phyloP scores from a whole-genome alignment of 768 basidiomycete genomes.

The Ramaria rubella region DNA sequence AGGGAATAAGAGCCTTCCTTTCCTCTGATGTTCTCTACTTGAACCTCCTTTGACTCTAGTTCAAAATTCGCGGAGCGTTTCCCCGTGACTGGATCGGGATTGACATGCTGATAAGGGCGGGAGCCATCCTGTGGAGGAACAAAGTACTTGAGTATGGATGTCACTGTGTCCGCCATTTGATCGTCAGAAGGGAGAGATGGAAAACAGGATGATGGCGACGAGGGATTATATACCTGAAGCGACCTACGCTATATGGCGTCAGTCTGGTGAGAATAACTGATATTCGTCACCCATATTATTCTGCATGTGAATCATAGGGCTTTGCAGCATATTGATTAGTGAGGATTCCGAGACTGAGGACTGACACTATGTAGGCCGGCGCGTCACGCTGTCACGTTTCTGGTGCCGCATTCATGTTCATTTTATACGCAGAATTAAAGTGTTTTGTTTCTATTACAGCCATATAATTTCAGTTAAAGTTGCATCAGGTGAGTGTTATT shows the following conservation, averaged over 20 bases:
- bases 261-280: background rate
- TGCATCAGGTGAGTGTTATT: no score
- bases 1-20: conserved; percentile 39
- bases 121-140: conserved; percentile 34
- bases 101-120: conserved; percentile 33
- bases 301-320: no score
- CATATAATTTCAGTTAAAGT: no score
- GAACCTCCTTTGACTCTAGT: conserved; percentile 24
- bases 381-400: no score
- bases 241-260: background rate
- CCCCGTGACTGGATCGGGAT: conserved; percentile 30
- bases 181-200: background rate
- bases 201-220: background rate
- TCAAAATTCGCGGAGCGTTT: conserved; percentile 32
- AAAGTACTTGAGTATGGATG: conserved; percentile 26
- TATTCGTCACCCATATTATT: no score
- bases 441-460: no score
- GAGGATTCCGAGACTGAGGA: no score
- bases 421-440: no score
- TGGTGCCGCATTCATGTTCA: no score
- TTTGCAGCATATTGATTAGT: no score
- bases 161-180: conserved; percentile 4
- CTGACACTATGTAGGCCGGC: no score
- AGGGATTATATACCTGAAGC: background rate
- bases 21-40: conserved; percentile 50